Evolutionary conservation across 148 eudicot species (phyloP).

Genomic region (Silene conica): DNA sequence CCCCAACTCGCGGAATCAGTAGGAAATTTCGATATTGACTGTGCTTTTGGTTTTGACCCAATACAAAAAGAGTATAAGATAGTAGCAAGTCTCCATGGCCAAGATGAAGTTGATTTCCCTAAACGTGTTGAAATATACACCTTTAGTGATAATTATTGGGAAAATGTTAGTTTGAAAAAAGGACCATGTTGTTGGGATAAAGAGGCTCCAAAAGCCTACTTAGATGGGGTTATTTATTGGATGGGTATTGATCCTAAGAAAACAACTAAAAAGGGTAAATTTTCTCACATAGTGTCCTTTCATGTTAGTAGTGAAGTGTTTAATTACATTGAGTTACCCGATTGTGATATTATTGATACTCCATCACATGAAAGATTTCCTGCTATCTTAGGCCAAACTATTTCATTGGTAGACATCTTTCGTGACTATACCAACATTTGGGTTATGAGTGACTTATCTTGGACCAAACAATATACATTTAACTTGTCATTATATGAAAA

Average conservation of each 20-base stretch:
- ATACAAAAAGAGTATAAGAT: slow-evolving; percentile 16
- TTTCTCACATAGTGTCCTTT: slow-evolving; percentile 13
- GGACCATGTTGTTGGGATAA: slow-evolving; percentile 6
- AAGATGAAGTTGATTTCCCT: background rate
- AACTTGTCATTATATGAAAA: background rate
- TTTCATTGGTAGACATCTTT: slow-evolving; percentile 15
- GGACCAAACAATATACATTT: slow-evolving; percentile 7
- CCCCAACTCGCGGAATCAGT: background rate
- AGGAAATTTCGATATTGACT: background rate
- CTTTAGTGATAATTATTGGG: slow-evolving; percentile 12
- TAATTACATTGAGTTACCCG: background rate
- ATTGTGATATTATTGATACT: background rate
- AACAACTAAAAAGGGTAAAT: slow-evolving; percentile 8
- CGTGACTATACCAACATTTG: slow-evolving; percentile 5
- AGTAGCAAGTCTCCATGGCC: background rate
- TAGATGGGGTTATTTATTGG: slow-evolving; percentile 18
- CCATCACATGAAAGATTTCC: slow-evolving; percentile 3
- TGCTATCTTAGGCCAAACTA: background rate
- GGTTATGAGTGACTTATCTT: background rate
- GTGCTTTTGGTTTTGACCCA: slow-evolving; percentile 21
- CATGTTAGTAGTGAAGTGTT: slow-evolving; percentile 9
- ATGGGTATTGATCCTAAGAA: background rate
- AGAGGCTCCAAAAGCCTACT: slow-evolving; percentile 6
- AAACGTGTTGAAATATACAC: slow-evolving; percentile 13
- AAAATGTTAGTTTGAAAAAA: background rate